Percentiles rank a stretch among this genome's conserved stretches.
These are phyloP conservation scores for Metarhizium guizhouense DNA, from an alignment of 2,329 filamentous ascomycete genomes.

Conservation along the genomic window DNA sequence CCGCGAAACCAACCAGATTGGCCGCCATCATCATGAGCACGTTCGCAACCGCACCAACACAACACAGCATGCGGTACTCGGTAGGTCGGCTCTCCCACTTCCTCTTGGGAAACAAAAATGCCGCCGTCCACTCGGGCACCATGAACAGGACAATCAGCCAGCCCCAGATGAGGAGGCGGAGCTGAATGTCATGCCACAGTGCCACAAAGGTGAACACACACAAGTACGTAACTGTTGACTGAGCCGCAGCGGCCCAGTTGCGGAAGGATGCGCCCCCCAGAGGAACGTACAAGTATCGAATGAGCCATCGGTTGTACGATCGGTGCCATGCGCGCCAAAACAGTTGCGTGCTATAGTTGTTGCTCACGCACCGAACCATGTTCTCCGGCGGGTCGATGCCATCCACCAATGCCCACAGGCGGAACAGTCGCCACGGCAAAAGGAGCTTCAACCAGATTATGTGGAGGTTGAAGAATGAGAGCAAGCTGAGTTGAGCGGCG, in stretches of 20 bases:
- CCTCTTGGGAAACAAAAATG: conserved; percentile 60
- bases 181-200: conserved; percentile 94
- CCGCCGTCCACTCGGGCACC: conserved; percentile 72
- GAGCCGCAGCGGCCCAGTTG: conserved; percentile 35
- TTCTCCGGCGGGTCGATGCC: conserved; percentile 94
- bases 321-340: conserved; percentile 98
- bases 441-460: conserved; percentile 97
- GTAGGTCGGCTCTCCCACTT: conserved; percentile 64
- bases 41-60: conserved; percentile 72
- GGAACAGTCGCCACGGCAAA: conserved; percentile 96
- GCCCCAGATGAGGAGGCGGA: conserved; percentile 86
- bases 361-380: conserved; percentile 91
- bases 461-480: conserved; percentile 93
- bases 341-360: conserved; percentile 83
- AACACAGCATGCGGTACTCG: conserved; percentile 71
- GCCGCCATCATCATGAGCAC: conserved; percentile 93
- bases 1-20: conserved; percentile 89
- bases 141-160: conserved; percentile 96
- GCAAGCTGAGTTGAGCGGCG: conserved; percentile 76
- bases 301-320: conserved; percentile 87
- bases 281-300: conserved; percentile 90
- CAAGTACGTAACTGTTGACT: conserved; percentile 66
- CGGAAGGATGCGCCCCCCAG: conserved; percentile 61
- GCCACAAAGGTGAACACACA: conserved; percentile 94
- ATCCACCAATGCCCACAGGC: conserved; percentile 87